These are phyloP conservation scores for Cytospora schulzeri DNA, from an alignment of 2,329 filamentous ascomycete species.

Conservation along the genomic window DNA sequence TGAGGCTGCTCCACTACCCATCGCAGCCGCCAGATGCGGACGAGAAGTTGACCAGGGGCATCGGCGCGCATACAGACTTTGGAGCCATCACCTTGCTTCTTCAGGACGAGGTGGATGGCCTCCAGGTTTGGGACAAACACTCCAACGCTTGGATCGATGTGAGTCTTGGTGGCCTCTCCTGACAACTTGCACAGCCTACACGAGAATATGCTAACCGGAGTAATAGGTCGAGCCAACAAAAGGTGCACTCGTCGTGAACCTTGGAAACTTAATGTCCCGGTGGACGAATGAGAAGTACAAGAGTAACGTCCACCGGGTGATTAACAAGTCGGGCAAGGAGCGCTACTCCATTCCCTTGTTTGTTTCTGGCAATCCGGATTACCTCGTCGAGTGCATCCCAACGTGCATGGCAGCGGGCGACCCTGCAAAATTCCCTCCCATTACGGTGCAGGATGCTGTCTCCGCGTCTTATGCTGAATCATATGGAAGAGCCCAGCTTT, in stretches of 20 bases:
- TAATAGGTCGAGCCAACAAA: conserved; percentile 44
- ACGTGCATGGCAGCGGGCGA: conserved; percentile 34
- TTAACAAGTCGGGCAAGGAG: conserved; percentile 51
- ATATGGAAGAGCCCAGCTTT: conserved; percentile 36
- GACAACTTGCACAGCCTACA: not conserved
- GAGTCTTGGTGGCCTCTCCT: conserved; percentile 16
- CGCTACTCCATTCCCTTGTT: conserved; percentile 57
- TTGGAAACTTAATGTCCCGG: conserved; percentile 49
- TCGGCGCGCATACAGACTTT: conserved; percentile 56
- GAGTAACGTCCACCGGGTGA: conserved; percentile 56
- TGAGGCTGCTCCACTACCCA: conserved; percentile 50
- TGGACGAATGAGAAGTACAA: conserved; percentile 57
- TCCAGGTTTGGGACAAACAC: conserved; percentile 51
- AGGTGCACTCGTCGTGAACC: conserved; percentile 52
- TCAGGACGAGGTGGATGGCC: conserved; percentile 50
- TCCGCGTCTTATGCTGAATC: conserved; percentile 39
- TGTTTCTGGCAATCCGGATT: conserved; percentile 52
- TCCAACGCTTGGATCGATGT: conserved; percentile 47
- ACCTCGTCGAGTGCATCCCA: conserved; percentile 38
- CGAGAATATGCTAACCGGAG: not conserved
- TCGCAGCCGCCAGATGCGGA: conserved; percentile 40
- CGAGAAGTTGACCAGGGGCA: conserved; percentile 38
- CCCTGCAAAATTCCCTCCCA: conserved; percentile 36
- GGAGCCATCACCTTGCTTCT: conserved; percentile 57
- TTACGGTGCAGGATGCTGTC: conserved; percentile 39